A percentile compares a stretch with the other conserved stretches of the same genome.
Evolutionary conservation across 1,284 basidiomycete species (phyloP).

Genomic region (Prillingera fragicola): DNA sequence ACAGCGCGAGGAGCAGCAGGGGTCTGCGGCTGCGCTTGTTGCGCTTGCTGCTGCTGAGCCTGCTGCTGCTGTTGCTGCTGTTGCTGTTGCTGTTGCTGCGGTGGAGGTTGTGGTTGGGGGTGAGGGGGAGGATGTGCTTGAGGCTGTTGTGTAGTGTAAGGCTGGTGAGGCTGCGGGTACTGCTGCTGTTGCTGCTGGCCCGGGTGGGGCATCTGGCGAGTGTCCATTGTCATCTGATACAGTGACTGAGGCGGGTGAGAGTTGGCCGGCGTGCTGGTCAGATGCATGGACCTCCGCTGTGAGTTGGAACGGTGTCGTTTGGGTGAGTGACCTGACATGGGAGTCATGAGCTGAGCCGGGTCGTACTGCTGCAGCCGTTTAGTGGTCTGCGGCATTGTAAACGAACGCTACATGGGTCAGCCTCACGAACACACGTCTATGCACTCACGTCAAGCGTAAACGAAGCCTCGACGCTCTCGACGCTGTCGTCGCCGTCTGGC

Average conservation of each 20-base stretch:
- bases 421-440: background rate
- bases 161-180: conserved; percentile 9
- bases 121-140: conserved; percentile 3
- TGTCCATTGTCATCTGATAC: conserved; percentile 4
- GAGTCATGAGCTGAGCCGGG: conserved; percentile 3
- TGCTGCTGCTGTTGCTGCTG: conserved; percentile 10
- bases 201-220: too few relatives aligned
- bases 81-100: conserved; percentile 6
- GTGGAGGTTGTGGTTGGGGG: conserved; percentile 6
- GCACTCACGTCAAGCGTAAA: conserved; percentile 28
- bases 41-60: conserved; percentile 15
- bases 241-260: conserved; percentile 1
- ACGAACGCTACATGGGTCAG: conserved; percentile 6
- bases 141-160: conserved; percentile 8
- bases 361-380: conserved; percentile 17
- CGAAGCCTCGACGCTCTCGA: conserved; percentile 21
- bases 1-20: background rate
- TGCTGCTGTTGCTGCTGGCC: conserved; percentile 7
- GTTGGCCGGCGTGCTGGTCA: conserved; percentile 2
- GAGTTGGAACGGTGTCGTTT: conserved; percentile 9
- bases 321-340: conserved; percentile 3
- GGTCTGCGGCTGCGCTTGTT: conserved; percentile 4
- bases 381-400: conserved; percentile 17
- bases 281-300: background rate
- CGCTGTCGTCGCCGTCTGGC: conserved; percentile 14